Evolutionary conservation across 352 stramenopile genomes (phyloP), one percentile per base, ranked within the genome.

Genomic region (Pythium graminicola): DNA sequence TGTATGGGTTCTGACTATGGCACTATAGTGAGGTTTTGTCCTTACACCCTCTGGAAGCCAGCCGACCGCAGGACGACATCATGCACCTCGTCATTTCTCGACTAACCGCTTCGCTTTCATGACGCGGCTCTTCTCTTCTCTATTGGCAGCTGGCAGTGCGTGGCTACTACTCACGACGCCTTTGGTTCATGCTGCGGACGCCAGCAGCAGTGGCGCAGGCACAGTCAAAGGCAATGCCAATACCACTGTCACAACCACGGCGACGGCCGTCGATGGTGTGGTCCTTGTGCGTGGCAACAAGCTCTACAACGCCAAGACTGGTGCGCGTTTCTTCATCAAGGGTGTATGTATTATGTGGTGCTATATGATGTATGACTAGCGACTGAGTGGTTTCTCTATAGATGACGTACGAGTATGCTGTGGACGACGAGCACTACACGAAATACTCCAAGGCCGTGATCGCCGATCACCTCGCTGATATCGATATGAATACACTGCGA

Each of bases 371-470:
- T 16, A 44, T 16, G 4, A 16, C 27, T 26, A 44, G 23, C 48
- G 19, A 32, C 9, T 17, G 11, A 13, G 13, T 41, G 33, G 13
- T 28, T 2, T n/a, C 1, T 17, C 10, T 31, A 9, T 60, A 88
- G 80, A 66, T 93, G 74, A 94, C 84, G 26, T 94, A 94, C 60
- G 84, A 94, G 60, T 94, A 94, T 67, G 81, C 76, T 3, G 81
- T 94, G 42, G 86, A 78, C 42, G 82, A 94, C 52, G 76, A 87
- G 6, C 87, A 93, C 67, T 94, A 93, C 61, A 73, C 85, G 56
- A 85, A 89, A 66, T 86, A 89, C 60, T 89, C 78, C 44, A 92
- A 94, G 64, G 67, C 67, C 11, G 65, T 79, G 33, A 92, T 94
- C 57, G 48, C 48, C 19, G 60, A 81, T 57, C 69, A 86, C 26